Base-by-base conservation (phyloP, 2,329 filamentous ascomycete species). In the Botrytis squamosa region DNA sequence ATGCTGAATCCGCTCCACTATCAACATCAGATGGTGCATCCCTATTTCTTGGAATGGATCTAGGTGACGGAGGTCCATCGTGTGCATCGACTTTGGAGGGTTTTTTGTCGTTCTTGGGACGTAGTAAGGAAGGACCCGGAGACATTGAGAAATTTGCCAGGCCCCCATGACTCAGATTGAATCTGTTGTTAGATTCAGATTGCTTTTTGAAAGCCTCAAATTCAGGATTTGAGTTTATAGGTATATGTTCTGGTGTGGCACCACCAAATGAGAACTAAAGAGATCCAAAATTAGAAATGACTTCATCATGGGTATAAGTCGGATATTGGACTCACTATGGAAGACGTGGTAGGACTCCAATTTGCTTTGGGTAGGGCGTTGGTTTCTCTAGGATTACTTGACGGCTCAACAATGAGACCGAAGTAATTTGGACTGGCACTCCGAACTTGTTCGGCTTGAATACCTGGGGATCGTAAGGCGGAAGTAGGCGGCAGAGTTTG, bases 361-460 rank as follows among this genome's bases (percentile, higher is more conserved):
- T 93, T 93, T 76, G 90, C 89, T 73, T 89, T 89, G 1, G 90
- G 86, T 75, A 92, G 85, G 49, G 86, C 85, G 7, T 86, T 88
- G 4, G 91, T 91, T 71, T 91, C 90, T 75, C 90, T 87, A 38
- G 88, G 85, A 75, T 93, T 90, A 72, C 83, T 85, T 64, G 84
- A 82, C 33, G 88, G 82, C 74, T 94, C 90, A 75, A 93, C 84
- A 44, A 90, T 85, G 74, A 97, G 88, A 73, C 92, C 93, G 81
- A 97, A 97, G 83, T 97, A 97, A 81, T 95, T 97, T 20, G 94
- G 93, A 81, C 93, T 95, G 16, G 90, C 84, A 1, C 87, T 83
- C 75, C 86, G 84, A 44, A 74, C 77, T 33, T 77, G 65, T 52
- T 69, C 77, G n/a, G 49, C 70, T 25, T 76, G 75, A 8, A 66